These are phyloP conservation scores for Stereum hirsutum DNA, from an alignment of 1,284 basidiomycete species.

Conservation along the genomic window DNA sequence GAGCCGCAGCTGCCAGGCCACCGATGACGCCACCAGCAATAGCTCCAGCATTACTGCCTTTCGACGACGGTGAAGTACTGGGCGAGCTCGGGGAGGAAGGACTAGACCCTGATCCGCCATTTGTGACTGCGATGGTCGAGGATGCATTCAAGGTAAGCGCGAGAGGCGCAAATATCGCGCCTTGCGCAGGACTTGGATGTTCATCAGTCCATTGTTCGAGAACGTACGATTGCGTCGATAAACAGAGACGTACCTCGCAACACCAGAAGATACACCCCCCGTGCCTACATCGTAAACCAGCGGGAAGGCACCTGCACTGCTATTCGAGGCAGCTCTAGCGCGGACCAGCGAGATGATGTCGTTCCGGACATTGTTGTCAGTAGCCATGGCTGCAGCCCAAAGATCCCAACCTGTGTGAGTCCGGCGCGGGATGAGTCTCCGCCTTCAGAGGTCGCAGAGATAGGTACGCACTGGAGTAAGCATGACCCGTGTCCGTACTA, in stretches of 20 bases:
- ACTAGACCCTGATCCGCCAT: not conserved
- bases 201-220: not conserved
- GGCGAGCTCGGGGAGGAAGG: not conserved
- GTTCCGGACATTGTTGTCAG: not conserved
- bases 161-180: not conserved
- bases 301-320: not conserved
- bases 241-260: not conserved
- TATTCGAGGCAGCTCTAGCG: not conserved
- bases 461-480: not conserved
- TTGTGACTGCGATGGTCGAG: not conserved
- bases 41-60: too few species aligned
- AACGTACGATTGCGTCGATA: not conserved
- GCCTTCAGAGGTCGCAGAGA: not conserved
- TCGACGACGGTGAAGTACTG: too few species aligned
- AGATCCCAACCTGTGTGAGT: conserved; percentile 1
- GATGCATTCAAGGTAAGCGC: not conserved
- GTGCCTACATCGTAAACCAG: not conserved
- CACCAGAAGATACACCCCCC: not conserved
- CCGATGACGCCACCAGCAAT: not conserved
- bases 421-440: not conserved
- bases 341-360: not conserved
- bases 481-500: not conserved
- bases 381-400: not conserved
- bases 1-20: not conserved
- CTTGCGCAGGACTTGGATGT: not conserved